These are phyloP conservation scores for Spathaspora sp. DNA, from an alignment of 805 yeast species.

Conservation along the genomic window DNA sequence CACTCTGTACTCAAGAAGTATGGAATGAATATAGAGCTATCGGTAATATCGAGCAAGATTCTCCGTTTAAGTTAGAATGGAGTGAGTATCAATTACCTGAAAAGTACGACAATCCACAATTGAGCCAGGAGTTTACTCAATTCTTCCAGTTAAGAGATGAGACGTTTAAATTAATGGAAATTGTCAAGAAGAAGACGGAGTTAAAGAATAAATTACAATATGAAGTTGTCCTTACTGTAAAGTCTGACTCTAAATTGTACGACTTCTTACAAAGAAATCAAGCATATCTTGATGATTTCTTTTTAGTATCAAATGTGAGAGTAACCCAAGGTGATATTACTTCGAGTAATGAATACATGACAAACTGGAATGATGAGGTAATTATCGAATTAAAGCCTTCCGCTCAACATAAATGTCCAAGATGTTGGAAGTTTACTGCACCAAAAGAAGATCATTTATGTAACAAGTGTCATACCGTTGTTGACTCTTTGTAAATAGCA, in stretches of 20 bases:
- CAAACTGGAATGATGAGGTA: conserved; percentile 13
- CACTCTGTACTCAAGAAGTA: conserved; percentile 81
- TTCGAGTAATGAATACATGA: neutral
- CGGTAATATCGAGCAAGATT: conserved; percentile 16
- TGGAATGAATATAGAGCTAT: conserved; percentile 58
- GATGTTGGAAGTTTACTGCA: conserved; percentile 87
- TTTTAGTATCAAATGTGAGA: conserved; percentile 60
- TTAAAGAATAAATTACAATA: conserved; percentile 61
- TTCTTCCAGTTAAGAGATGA: conserved; percentile 48
- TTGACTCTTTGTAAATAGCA: conserved; percentile 1
- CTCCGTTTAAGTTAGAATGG: conserved; percentile 49
- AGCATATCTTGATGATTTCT: conserved; percentile 36
- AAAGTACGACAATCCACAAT: conserved; percentile 24
- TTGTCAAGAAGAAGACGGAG: conserved; percentile 49
- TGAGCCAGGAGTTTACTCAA: conserved; percentile 42
- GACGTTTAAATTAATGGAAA: conserved; percentile 51
- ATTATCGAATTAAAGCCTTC: conserved; percentile 40
- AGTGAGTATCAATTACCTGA: conserved; percentile 27
- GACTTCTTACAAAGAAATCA: conserved; percentile 18
- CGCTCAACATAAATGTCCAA: conserved; percentile 65
- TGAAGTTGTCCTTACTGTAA: conserved; percentile 25
- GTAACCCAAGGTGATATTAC: conserved; percentile 15
- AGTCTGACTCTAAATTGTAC: conserved; percentile 1
- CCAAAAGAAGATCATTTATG: conserved; percentile 54
- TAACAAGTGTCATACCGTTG: conserved; percentile 52